These are phyloP conservation scores for Acaromyces ingoldii DNA, from an alignment of 1,284 basidiomycete species.

Conservation along the genomic window DNA sequence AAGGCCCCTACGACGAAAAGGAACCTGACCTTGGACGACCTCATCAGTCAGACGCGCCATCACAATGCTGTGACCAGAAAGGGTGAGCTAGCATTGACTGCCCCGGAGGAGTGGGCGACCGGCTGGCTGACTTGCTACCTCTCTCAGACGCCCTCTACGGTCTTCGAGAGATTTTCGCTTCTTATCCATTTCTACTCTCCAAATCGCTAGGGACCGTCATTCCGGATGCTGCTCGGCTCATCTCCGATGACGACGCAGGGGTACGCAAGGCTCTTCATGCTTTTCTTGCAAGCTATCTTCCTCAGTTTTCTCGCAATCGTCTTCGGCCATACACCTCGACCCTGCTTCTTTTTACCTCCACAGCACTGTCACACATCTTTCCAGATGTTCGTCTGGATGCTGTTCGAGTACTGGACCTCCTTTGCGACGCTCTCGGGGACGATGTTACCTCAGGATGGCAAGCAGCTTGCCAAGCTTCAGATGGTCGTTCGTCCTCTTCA, in stretches of 20 bases:
- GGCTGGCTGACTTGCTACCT: neutral
- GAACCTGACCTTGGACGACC: slow-evolving; percentile 6
- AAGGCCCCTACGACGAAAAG: neutral
- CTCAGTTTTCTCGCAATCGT: neutral
- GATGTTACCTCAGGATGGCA: slow-evolving; percentile 1
- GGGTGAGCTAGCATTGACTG: neutral
- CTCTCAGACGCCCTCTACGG: neutral
- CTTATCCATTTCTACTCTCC: neutral
- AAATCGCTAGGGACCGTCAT: neutral
- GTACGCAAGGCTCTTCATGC: slow-evolving; percentile 4
- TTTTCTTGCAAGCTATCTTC: neutral
- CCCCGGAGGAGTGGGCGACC: neutral
- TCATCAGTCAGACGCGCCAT: slow-evolving; percentile 2
- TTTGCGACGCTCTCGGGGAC: neutral
- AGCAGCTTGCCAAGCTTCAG: neutral
- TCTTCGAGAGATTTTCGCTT: neutral
- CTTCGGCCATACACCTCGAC: slow-evolving; percentile 8
- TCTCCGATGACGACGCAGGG: slow-evolving; percentile 2
- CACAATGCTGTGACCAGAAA: slow-evolving; percentile 1
- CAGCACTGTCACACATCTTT: slow-evolving; percentile 9
- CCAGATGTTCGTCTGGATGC: slow-evolving; percentile 10
- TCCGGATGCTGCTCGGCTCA: neutral
- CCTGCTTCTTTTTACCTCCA: slow-evolving; percentile 3
- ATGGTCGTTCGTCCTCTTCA: neutral
- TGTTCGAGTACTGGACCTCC: slow-evolving; percentile 1